phyloP scores from a whole-genome alignment of 2,329 filamentous ascomycete genomes.

The Ambrosiella xylebori region DNA sequence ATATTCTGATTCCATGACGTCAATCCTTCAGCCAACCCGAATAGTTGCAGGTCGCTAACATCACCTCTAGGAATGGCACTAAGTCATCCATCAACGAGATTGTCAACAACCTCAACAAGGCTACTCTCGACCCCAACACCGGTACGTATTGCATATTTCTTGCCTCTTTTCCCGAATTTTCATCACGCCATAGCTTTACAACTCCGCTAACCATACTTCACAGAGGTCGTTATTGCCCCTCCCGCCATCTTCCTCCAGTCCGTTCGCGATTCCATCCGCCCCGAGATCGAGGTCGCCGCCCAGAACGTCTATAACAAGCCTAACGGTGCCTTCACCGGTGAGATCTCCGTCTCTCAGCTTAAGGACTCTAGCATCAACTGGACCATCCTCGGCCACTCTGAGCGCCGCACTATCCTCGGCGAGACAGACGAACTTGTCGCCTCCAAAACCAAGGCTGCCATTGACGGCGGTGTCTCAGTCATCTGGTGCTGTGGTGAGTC shows the following conservation, averaged over 20 bases:
- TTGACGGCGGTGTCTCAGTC: slow-evolving; percentile 72
- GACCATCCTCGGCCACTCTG: slow-evolving; percentile 86
- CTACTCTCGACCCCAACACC: slow-evolving; percentile 48
- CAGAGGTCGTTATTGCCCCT: slow-evolving; percentile 90
- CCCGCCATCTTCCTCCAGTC: slow-evolving; percentile 81
- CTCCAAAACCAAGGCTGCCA: slow-evolving; percentile 82
- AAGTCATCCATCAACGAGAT: slow-evolving; percentile 80
- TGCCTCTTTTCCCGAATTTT: neutral
- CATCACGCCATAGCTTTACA: neutral
- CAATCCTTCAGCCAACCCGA: neutral
- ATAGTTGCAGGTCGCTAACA: neutral
- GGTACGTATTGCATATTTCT: slow-evolving; percentile 2
- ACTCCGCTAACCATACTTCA: neutral
- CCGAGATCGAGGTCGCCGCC: slow-evolving; percentile 68
- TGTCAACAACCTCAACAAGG: slow-evolving; percentile 72
- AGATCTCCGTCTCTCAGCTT: slow-evolving; percentile 84
- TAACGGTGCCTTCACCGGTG: slow-evolving; percentile 91
- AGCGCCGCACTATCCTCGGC: slow-evolving; percentile 76
- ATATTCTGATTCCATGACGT: too few relatives aligned
- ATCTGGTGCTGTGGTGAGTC: slow-evolving; percentile 97
- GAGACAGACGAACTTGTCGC: slow-evolving; percentile 78
- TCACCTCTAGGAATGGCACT: slow-evolving; percentile 70
- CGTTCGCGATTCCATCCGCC: slow-evolving; percentile 59
- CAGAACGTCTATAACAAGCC: slow-evolving; percentile 98
- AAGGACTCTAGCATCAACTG: slow-evolving; percentile 77